phyloP scores from a whole-genome alignment of 129 eudicot species.

The Escallonia herrerae region DNA sequence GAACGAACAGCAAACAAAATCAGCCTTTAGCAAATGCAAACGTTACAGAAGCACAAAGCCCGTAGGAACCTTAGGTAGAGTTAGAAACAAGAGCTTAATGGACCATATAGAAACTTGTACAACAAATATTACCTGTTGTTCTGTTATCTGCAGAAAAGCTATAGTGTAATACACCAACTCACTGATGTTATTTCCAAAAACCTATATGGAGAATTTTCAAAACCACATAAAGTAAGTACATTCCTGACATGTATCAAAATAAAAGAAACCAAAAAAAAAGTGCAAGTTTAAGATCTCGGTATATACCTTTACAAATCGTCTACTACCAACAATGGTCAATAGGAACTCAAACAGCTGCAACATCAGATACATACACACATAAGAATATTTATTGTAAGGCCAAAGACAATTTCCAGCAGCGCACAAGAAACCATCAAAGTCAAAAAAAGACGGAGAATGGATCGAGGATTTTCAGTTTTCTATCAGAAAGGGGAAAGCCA shows the following conservation, averaged over 20 bases:
- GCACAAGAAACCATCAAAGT: no score
- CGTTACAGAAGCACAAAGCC: no score
- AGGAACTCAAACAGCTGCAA: constrained; percentile 83
- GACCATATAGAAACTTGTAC: no score
- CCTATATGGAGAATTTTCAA: constrained; percentile 27
- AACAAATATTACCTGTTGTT: constrained; percentile 68
- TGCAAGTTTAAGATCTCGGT: not conserved
- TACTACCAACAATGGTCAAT: constrained; percentile 71
- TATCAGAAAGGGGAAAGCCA: no score
- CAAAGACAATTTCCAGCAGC: not conserved
- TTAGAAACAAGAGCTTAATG: no score
- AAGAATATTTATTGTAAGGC: not conserved
- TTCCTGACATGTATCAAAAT: constrained; percentile 1
- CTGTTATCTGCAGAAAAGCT: constrained; percentile 90
- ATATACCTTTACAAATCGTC: constrained; percentile 64
- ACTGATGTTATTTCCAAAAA: constrained; percentile 58
- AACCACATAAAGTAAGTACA: constrained; percentile 1
- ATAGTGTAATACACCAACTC: constrained; percentile 85
- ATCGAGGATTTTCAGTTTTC: no score
- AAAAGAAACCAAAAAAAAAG: constrained; percentile 6
- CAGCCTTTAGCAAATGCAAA: no score
- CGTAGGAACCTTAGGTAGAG: no score
- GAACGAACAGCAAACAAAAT: no score
- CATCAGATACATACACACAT: constrained; percentile 4
- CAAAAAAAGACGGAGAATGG: no score